phyloP scores from a whole-genome alignment of 164 flowering plant species.

The Nelumbo lutea region DNA sequence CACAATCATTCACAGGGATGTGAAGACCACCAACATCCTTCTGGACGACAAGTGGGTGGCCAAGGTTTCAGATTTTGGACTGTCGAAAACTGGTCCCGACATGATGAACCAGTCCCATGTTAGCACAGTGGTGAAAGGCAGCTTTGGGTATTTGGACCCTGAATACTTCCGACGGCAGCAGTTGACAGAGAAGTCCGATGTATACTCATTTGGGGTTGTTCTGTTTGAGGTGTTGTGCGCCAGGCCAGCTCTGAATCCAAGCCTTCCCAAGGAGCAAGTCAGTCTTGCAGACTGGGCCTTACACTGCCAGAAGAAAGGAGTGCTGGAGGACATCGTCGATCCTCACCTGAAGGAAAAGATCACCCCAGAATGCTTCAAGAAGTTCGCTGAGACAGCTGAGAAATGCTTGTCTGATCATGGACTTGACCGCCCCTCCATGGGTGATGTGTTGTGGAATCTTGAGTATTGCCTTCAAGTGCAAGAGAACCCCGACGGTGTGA shows the following conservation, averaged over 20 bases:
- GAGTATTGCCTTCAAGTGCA: too few relatives aligned
- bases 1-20: constrained; percentile 77
- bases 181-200: constrained; percentile 66
- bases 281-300: constrained; percentile 61
- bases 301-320: constrained; percentile 30
- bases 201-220: constrained; percentile 72
- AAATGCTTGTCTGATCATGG: constrained; percentile 34
- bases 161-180: constrained; percentile 68
- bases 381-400: constrained; percentile 44
- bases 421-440: too few relatives aligned
- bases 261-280: constrained; percentile 52
- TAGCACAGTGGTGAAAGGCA: constrained; percentile 70
- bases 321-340: constrained; percentile 41
- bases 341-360: constrained; percentile 46
- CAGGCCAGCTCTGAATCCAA: constrained; percentile 51
- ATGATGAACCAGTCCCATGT: constrained; percentile 44
- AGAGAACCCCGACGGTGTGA: too few relatives aligned
- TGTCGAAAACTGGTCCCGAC: constrained; percentile 62
- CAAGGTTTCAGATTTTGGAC: constrained; percentile 74
- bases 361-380: constrained; percentile 46
- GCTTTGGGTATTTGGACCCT: constrained; percentile 72
- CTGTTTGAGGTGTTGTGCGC: constrained; percentile 52
- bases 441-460: too few relatives aligned
- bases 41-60: constrained; percentile 30
- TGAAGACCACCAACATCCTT: constrained; percentile 13